Conservation (phyloP, 768 basidiomycete species). For the Tricholoma saponaceum region DNA sequence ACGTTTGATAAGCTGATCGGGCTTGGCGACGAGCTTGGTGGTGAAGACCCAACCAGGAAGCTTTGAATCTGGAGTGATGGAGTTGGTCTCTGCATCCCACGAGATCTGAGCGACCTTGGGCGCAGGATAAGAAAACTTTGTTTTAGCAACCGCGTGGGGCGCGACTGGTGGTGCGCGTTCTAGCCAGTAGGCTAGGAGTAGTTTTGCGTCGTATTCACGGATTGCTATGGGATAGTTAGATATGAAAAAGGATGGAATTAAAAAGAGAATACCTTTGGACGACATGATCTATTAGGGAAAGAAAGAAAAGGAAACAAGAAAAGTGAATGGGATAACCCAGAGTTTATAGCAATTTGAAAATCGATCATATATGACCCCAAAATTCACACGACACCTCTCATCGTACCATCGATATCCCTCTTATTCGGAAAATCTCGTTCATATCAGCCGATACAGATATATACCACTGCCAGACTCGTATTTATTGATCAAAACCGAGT, state of each 20-base stretch:
- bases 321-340: slow-evolving; percentile 14
- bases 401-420: not conserved
- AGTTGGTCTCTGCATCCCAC: slow-evolving; percentile 70
- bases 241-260: slow-evolving; percentile 6
- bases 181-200: slow-evolving; percentile 96
- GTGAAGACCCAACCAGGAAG: slow-evolving; percentile 81
- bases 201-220: slow-evolving; percentile 98
- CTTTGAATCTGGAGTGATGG: slow-evolving; percentile 46
- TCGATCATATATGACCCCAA: slow-evolving; percentile 18
- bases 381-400: slow-evolving; percentile 17
- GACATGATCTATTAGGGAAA: slow-evolving; percentile 34
- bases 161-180: slow-evolving; percentile 82
- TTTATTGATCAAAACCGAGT: no score
- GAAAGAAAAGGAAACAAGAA: slow-evolving; percentile 9
- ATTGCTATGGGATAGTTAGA: slow-evolving; percentile 42
- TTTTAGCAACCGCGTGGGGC: slow-evolving; percentile 47
- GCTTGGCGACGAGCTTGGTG: slow-evolving; percentile 91
- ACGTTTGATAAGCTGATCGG: slow-evolving; percentile 98
- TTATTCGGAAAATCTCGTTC: not conserved
- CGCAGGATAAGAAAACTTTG: slow-evolving; percentile 59
- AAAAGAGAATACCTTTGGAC: slow-evolving; percentile 33
- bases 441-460: not conserved
- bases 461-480: no score
- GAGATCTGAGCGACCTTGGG: slow-evolving; percentile 84
- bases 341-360: slow-evolving; percentile 17